phyloP scores from a whole-genome alignment of 805 yeast genomes.

The Candida odintsovae region DNA sequence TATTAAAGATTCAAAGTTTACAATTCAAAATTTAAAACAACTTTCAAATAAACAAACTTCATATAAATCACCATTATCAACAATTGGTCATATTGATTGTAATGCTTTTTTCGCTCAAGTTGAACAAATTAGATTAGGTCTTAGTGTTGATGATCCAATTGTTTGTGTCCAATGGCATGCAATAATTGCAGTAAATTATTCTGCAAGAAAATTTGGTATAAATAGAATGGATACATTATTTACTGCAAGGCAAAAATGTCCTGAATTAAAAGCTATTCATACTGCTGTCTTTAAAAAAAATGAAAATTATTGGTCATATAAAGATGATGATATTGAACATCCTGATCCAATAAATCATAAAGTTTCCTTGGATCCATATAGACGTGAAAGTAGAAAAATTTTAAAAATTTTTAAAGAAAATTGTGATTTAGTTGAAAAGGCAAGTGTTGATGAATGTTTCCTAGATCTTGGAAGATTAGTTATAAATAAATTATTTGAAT shows the following conservation, averaged over 20 bases:
- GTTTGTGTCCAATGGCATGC: constrained; percentile 94
- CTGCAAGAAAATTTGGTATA: constrained; percentile 83
- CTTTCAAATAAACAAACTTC: constrained; percentile 43
- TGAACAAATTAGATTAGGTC: constrained; percentile 70
- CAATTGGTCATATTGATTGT: constrained; percentile 80
- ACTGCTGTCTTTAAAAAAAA: constrained; percentile 93
- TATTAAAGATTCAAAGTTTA: constrained; percentile 32
- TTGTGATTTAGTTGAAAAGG: constrained; percentile 79
- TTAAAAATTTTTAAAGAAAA: constrained; percentile 53
- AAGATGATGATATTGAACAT: constrained; percentile 38
- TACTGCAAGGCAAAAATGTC: constrained; percentile 71
- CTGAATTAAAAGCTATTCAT: constrained; percentile 71
- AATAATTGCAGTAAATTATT: constrained; percentile 83
- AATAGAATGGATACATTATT: constrained; percentile 67
- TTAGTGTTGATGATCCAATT: constrained; percentile 67
- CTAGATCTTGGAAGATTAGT: constrained; percentile 74
- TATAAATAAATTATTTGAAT: constrained; percentile 33
- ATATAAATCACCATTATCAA: constrained; percentile 63
- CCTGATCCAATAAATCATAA: constrained; percentile 65
- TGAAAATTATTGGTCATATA: constrained; percentile 76
- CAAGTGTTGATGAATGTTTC: constrained; percentile 92
- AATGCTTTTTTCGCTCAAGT: constrained; percentile 97
- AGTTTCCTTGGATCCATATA: constrained; percentile 85
- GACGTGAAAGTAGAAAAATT: constrained; percentile 81
- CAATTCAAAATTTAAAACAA: constrained; percentile 42